Percentiles rank a stretch among this genome's conserved stretches.
Conservation (phyloP, 2,329 filamentous ascomycete species). For the Monosporascus ibericus region DNA sequence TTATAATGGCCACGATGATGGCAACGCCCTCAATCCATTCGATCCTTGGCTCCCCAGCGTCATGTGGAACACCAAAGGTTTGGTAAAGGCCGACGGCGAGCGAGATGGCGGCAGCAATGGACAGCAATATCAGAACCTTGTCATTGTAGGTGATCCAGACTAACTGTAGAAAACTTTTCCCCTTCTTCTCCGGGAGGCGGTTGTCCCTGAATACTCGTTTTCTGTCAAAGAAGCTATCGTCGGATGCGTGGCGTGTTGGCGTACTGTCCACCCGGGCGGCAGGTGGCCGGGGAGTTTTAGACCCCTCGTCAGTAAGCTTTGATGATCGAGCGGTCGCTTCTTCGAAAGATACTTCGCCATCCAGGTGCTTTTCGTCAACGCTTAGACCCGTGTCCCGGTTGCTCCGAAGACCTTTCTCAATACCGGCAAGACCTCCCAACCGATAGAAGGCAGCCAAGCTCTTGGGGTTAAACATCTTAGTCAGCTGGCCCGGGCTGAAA, state of each 20-base stretch:
- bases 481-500: slow-evolving; percentile 75
- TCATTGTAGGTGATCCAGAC: slow-evolving; percentile 84
- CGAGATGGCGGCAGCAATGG: slow-evolving; percentile 64
- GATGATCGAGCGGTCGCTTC: slow-evolving; percentile 48
- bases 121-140: slow-evolving; percentile 70
- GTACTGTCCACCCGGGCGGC: slow-evolving; percentile 13
- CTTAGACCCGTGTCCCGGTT: slow-evolving; percentile 70
- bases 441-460: slow-evolving; percentile 75
- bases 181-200: slow-evolving; percentile 65
- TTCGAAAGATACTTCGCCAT: slow-evolving; percentile 64
- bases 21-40: slow-evolving; percentile 81
- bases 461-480: slow-evolving; percentile 86
- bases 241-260: slow-evolving; percentile 7
- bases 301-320: slow-evolving; percentile 29
- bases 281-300: slow-evolving; percentile 14
- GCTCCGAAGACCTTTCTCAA: slow-evolving; percentile 73
- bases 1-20: slow-evolving; percentile 72
- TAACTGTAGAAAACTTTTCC: slow-evolving; percentile 64
- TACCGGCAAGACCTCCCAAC: slow-evolving; percentile 68
- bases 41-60: slow-evolving; percentile 45
- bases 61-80: slow-evolving; percentile 57
- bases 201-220: slow-evolving; percentile 69
- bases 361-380: slow-evolving; percentile 62
- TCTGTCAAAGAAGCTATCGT: slow-evolving; percentile 51
- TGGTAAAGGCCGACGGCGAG: slow-evolving; percentile 71